A percentile compares a stretch with the other conserved stretches of the same genome.
Evolutionary conservation across 805 yeast species (phyloP).

Genomic region (Ogataea paradorogensis): DNA sequence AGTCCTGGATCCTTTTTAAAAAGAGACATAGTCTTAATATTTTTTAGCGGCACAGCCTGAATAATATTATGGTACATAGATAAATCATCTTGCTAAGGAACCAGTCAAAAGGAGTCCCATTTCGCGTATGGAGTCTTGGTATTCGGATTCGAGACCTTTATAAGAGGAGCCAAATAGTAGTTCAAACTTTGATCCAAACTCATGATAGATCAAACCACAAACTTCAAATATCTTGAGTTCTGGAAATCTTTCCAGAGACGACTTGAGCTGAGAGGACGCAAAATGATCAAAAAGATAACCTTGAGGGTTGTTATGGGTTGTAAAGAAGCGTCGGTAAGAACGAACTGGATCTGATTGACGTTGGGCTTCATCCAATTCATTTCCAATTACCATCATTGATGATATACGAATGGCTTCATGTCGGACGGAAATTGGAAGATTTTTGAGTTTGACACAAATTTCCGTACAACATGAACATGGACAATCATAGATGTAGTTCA

Average conservation of each 20-base stretch:
- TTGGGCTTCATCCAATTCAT: slow-evolving; percentile 28
- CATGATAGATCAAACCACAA: slow-evolving; percentile 31
- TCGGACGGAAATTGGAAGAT: slow-evolving; percentile 1
- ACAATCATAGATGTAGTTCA: slow-evolving; percentile 28
- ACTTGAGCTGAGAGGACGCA: slow-evolving; percentile 24
- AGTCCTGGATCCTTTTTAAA: slow-evolving; percentile 54
- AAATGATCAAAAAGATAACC: slow-evolving; percentile 34
- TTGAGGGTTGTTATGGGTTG: slow-evolving; percentile 7
- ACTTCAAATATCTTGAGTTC: slow-evolving; percentile 28
- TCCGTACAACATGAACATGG: slow-evolving; percentile 23
- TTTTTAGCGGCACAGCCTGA: slow-evolving; percentile 8
- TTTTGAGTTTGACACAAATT: slow-evolving; percentile 11
- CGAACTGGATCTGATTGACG: slow-evolving; percentile 11
- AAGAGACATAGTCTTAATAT: slow-evolving; percentile 3
- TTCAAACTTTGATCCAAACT: slow-evolving; percentile 14
- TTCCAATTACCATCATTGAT: slow-evolving; percentile 31
- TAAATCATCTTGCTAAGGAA: slow-evolving; percentile 3
- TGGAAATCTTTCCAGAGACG: slow-evolving; percentile 20
- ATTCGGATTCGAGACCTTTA: slow-evolving; percentile 21
- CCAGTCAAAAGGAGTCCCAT: slow-evolving; percentile 29
- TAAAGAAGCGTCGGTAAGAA: slow-evolving; percentile 17
- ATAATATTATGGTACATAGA: slow-evolving; percentile 1
- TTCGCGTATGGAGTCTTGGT: slow-evolving; percentile 24
- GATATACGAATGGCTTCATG: slow-evolving; percentile 31
- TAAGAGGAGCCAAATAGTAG: slow-evolving; percentile 27